phyloP scores from a whole-genome alignment of 208 protist species.

The Tritrichomonas musculus region DNA sequence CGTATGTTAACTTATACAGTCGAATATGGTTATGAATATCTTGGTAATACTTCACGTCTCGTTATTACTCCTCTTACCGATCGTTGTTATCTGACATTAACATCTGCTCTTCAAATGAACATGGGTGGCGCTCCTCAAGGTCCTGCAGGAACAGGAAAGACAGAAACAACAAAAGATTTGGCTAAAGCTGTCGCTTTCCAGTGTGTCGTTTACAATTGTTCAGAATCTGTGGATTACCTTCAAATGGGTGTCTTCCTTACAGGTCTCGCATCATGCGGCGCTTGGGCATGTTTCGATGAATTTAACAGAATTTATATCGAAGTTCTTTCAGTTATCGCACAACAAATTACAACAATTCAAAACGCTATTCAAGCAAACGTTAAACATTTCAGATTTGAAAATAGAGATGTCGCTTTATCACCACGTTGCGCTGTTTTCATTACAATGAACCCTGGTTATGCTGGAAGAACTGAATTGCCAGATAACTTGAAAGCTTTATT shows the following conservation, averaged over 20 bases:
- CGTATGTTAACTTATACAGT: slow-evolving; percentile 49
- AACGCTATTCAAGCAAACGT: slow-evolving; percentile 49
- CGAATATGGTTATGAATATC: slow-evolving; percentile 56
- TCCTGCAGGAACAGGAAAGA: slow-evolving; percentile 65
- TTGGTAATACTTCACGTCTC: slow-evolving; percentile 51
- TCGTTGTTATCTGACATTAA: slow-evolving; percentile 67
- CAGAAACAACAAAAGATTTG: slow-evolving; percentile 62
- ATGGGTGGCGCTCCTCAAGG: slow-evolving; percentile 62
- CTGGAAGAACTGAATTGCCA: slow-evolving; percentile 86
- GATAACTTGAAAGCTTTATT: slow-evolving; percentile 82
- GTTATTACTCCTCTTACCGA: slow-evolving; percentile 58
- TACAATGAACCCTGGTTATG: slow-evolving; percentile 92
- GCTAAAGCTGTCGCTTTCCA: slow-evolving; percentile 58
- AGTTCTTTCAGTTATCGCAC: slow-evolving; percentile 55
- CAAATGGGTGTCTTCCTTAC: slow-evolving; percentile 54
- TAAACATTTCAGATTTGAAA: slow-evolving; percentile 53
- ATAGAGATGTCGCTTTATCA: slow-evolving; percentile 50
- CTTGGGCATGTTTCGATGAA: slow-evolving; percentile 65
- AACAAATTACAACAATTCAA: slow-evolving; percentile 53
- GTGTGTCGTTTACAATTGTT: slow-evolving; percentile 93
- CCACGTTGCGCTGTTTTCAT: slow-evolving; percentile 66
- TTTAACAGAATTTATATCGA: slow-evolving; percentile 63
- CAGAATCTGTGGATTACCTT: slow-evolving; percentile 68
- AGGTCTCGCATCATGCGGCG: slow-evolving; percentile 49
- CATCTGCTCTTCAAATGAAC: slow-evolving; percentile 58